These are phyloP conservation scores for Emericellopsis atlantica DNA, from an alignment of 2,329 filamentous ascomycete genomes.

Conservation along the genomic window DNA sequence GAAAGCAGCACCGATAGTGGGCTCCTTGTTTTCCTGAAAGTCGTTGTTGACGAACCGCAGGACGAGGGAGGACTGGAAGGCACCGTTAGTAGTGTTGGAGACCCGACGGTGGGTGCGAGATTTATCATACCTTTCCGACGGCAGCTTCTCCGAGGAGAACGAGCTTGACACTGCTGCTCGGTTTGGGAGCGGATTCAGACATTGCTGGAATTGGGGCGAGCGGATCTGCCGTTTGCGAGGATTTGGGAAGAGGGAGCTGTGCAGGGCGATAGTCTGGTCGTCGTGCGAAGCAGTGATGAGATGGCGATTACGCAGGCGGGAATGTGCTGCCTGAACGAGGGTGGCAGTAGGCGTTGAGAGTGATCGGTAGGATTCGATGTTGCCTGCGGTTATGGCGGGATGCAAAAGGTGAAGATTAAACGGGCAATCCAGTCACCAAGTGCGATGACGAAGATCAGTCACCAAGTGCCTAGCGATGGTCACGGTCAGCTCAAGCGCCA, in stretches of 20 bases:
- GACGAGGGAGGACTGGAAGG: conserved; percentile 76
- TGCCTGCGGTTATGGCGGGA: background rate
- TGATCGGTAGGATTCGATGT: background rate
- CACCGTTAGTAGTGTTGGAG: conserved; percentile 6
- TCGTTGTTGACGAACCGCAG: conserved; percentile 99
- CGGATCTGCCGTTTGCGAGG: too few species aligned
- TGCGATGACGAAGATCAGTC: conserved; percentile 2
- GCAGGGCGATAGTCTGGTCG: too few species aligned
- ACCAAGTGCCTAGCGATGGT: background rate
- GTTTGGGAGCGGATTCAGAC: conserved; percentile 58
- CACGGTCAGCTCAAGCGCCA: background rate
- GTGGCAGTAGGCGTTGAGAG: too few species aligned
- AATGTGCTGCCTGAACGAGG: too few species aligned
- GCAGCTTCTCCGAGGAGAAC: conserved; percentile 95
- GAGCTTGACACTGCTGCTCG: conserved; percentile 99
- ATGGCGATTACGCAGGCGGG: too few species aligned
- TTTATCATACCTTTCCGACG: conserved; percentile 74
- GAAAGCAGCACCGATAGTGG: conserved; percentile 96
- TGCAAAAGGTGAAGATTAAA: background rate
- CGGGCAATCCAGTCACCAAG: background rate
- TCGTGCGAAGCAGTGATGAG: too few species aligned
- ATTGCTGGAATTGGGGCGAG: conserved; percentile 8
- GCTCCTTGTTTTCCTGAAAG: conserved; percentile 99
- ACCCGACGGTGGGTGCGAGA: background rate
- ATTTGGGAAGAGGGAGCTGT: too few species aligned